Percentiles rank a stretch among this genome's conserved stretches.
Evolutionary conservation across 1,139 yeast genomes (phyloP).

Genomic region (Lodderomyces beijingensis): DNA sequence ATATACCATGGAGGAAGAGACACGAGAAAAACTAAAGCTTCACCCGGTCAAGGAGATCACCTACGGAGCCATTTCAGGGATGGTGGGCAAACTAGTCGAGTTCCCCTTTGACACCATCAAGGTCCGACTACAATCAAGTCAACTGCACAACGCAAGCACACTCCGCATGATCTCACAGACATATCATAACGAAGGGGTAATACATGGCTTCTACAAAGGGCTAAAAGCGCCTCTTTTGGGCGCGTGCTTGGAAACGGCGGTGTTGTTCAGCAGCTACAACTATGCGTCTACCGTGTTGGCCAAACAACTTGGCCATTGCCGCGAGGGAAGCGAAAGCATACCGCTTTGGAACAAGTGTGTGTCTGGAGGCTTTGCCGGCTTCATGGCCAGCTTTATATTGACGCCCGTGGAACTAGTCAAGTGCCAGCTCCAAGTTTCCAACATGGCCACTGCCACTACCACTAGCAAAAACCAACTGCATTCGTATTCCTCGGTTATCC

Average conservation of each 20-base stretch:
- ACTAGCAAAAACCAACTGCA: constrained; percentile 1
- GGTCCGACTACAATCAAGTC: constrained; percentile 71
- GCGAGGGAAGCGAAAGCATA: constrained; percentile 34
- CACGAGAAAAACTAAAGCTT: too few species aligned
- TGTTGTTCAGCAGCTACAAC: constrained; percentile 54
- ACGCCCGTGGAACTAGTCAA: constrained; percentile 89
- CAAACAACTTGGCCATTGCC: neutral
- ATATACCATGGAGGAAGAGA: too few species aligned
- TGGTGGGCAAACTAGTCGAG: constrained; percentile 78
- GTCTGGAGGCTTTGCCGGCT: constrained; percentile 82
- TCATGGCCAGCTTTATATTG: constrained; percentile 74
- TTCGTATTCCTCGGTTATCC: constrained; percentile 32
- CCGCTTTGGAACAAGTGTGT: constrained; percentile 34
- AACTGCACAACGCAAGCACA: constrained; percentile 42
- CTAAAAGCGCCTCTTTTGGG: constrained; percentile 79
- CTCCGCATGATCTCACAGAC: constrained; percentile 59
- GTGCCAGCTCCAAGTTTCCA: constrained; percentile 82
- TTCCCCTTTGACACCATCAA: constrained; percentile 92
- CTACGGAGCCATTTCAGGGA: constrained; percentile 64
- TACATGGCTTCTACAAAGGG: constrained; percentile 55
- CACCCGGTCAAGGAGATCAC: constrained; percentile 35
- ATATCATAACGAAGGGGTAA: constrained; percentile 55
- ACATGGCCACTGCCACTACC: constrained; percentile 17
- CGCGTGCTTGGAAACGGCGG: constrained; percentile 76
- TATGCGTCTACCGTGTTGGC: constrained; percentile 28